Conservation (phyloP, 2,329 filamentous ascomycete genomes). For the Fusarium sp. region DNA sequence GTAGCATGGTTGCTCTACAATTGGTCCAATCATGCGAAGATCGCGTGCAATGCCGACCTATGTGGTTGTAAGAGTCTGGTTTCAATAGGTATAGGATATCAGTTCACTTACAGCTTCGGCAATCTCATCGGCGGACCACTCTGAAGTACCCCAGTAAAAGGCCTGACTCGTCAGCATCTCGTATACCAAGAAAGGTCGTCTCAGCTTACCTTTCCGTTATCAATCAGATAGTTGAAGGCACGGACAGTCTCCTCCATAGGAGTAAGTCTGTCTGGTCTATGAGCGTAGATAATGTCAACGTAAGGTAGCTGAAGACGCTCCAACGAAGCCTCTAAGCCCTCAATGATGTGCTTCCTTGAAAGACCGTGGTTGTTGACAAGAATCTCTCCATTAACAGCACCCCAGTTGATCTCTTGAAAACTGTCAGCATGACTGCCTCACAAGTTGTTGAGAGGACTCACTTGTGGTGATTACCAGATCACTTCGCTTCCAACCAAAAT, state of each 20-base stretch:
- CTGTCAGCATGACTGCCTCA: slow-evolving; percentile 1
- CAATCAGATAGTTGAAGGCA: slow-evolving; percentile 77
- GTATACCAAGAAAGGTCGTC: accelerated
- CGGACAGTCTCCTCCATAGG: slow-evolving; percentile 79
- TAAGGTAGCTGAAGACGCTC: slow-evolving; percentile 68
- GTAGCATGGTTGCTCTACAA: slow-evolving; percentile 77
- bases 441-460: slow-evolving; percentile 35
- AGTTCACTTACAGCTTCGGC: slow-evolving; percentile 61
- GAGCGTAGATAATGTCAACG: slow-evolving; percentile 77
- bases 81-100: accelerated
- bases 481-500: slow-evolving; percentile 70
- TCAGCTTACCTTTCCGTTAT: slow-evolving; percentile 65
- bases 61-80: background rate
- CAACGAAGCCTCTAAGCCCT: slow-evolving; percentile 67
- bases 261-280: slow-evolving; percentile 74
- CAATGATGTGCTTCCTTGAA: slow-evolving; percentile 74
- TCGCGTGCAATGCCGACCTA: slow-evolving; percentile 68
- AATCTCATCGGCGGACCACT: slow-evolving; percentile 78
- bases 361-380: slow-evolving; percentile 74
- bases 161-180: slow-evolving; percentile 50
- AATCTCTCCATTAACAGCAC: slow-evolving; percentile 69
- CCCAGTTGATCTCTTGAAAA: slow-evolving; percentile 70
- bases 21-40: slow-evolving; percentile 70
- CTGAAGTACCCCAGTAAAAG: slow-evolving; percentile 73
- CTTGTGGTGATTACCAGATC: slow-evolving; percentile 71